Evolutionary conservation across 2,329 filamentous ascomycete species (phyloP).

Genomic region (Calonectria henricotiae): DNA sequence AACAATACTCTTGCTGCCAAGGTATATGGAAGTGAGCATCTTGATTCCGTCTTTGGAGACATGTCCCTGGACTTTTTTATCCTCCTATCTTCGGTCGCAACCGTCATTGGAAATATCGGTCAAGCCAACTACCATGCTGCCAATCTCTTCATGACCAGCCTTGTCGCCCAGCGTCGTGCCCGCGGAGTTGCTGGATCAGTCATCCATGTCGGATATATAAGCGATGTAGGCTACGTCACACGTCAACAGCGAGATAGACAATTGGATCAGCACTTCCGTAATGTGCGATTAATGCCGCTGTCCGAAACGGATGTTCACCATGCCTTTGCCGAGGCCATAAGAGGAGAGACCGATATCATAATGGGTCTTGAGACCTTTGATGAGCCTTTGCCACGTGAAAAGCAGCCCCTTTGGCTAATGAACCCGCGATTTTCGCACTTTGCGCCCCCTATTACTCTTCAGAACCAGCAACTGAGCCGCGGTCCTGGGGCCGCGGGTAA

Average conservation of each 20-base stretch:
- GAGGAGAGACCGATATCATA: conserved; percentile 44
- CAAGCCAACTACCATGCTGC: conserved; percentile 66
- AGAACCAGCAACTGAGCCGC: conserved; percentile 24
- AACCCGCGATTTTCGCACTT: conserved; percentile 37
- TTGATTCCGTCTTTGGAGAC: conserved; percentile 54
- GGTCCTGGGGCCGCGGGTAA: conserved; percentile 12
- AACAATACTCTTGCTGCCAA: conserved; percentile 54
- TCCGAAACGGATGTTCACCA: conserved; percentile 57
- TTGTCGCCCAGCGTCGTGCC: conserved; percentile 57
- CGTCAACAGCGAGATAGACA: conserved; percentile 38
- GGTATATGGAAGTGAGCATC: conserved; percentile 53
- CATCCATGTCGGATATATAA: conserved; percentile 59
- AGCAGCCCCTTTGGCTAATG: conserved; percentile 31
- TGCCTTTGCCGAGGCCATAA: conserved; percentile 49
- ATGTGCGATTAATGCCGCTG: conserved; percentile 39
- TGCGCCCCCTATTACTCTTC: conserved; percentile 26
- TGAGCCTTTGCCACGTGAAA: conserved; percentile 31
- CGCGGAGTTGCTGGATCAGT: conserved; percentile 59
- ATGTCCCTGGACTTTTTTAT: conserved; percentile 58
- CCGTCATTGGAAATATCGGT: conserved; percentile 51
- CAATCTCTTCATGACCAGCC: conserved; percentile 60
- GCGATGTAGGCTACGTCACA: conserved; percentile 61
- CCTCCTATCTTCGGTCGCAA: conserved; percentile 54
- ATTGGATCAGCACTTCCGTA: conserved; percentile 35
- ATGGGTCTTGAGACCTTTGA: conserved; percentile 40